Evolutionary conservation across 352 stramenopile species (phyloP), one percentile per base, ranked within the genome.

Genomic region (Phytophthora quininea): DNA sequence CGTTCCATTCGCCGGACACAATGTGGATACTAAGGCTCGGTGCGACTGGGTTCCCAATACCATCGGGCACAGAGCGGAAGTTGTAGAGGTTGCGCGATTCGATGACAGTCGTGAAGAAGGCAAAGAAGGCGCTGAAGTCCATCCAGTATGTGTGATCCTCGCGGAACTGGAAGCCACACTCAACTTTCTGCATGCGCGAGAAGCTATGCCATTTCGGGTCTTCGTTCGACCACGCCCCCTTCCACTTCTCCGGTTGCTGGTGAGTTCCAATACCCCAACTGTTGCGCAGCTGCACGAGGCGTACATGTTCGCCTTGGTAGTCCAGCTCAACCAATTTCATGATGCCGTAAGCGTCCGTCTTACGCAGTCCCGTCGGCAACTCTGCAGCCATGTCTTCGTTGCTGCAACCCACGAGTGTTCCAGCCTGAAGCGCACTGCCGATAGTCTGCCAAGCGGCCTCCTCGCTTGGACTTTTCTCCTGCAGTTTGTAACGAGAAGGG

Each of bases 61-160:
- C 84, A 45, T 92, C 81, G 1, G 79, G 72, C 32, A 89, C 58
- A 3, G 87, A 91, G 12, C 63, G 70, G 64, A 93, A 95, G 67
- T 93, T 93, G 73, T 93, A 95, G 55, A 95, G 40, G 73, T 95
- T 95, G 19, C 79, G 79, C 32, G 87, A 93, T 60, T 93, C 85
- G 38, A 93, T 82, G 31, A 93, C 40, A 30, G 72, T 88, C 54
- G 75, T 89, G 60, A 93, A 95, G 62, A 92, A 95, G 57, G 72
- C 86, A 62, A 82, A 91, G 53, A 92, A 92, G 14, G 87, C 84
- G 33, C 73, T 74, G 30, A 95, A 91, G 24, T 91, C 80, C 84
- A 95, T 89, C 87, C 87, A 95, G 55, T 92, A 90, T 0, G 84
- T 95, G 14, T 80, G 67, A 53, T 95, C 87, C 27, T 92, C 83